These are phyloP conservation scores for Tricholoma hemisulphureum DNA, from an alignment of 768 basidiomycete species.

Conservation along the genomic window DNA sequence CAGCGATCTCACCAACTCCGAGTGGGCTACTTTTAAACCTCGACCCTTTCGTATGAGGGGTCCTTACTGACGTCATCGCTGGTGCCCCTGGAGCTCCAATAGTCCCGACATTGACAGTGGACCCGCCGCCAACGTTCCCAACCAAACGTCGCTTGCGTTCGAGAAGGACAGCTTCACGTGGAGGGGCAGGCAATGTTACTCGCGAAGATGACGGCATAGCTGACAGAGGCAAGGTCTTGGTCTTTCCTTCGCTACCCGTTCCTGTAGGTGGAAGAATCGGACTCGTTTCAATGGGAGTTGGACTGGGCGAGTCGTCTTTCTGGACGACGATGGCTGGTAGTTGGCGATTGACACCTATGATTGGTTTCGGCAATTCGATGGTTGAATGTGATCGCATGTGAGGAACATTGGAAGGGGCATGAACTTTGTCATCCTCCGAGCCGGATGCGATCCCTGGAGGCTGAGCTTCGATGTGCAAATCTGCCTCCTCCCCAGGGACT, in stretches of 20 bases:
- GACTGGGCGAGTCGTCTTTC: not conserved
- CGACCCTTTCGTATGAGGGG: conserved; percentile 41
- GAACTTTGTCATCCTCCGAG: not conserved
- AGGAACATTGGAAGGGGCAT: not conserved
- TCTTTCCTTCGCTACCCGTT: not conserved
- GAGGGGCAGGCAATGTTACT: conserved; percentile 48
- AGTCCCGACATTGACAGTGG: not conserved
- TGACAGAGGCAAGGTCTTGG: not conserved
- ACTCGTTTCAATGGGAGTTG: not conserved
- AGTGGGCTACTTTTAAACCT: conserved; percentile 78
- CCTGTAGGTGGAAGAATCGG: not conserved
- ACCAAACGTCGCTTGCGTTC: conserved; percentile 60
- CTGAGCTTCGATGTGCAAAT: conserved; percentile 6
- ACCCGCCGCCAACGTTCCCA: conserved; percentile 11
- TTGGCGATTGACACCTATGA: not conserved
- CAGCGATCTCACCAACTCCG: conserved; percentile 38
- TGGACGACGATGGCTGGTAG: not conserved
- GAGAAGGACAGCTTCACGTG: conserved; percentile 64
- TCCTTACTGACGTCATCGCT: conserved; percentile 3
- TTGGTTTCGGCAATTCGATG: not conserved
- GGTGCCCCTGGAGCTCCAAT: not conserved
- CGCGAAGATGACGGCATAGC: conserved; percentile 26
- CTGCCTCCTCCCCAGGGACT: conserved; percentile 38
- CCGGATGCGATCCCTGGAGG: conserved; percentile 12
- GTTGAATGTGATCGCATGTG: not conserved